Base-by-base conservation (phyloP, 441 rosid species). In the Aleurites moluccanus region DNA sequence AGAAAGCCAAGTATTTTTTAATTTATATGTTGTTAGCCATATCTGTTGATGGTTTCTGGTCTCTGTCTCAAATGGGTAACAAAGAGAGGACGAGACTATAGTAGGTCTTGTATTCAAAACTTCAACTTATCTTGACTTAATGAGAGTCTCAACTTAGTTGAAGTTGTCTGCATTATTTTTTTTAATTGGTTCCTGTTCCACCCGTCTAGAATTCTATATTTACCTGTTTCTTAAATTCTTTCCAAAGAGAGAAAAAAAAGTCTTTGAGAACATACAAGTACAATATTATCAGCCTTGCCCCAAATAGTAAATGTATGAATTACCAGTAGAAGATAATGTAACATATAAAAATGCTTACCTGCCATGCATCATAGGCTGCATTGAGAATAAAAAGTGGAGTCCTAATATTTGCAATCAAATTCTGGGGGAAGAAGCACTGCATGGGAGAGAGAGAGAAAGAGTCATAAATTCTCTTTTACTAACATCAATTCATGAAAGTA, bases 361-460 rank as follows among this genome's bases (percentile, higher is more conserved):
- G 97, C 97, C 97, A 96, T 13, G 90, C 73, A 80, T 90, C 99
- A 59, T 88, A 93, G 0, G 92, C 99, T 10, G 97, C 85, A 79
- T 95, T 95, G 74, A 93, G 91, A 75, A 95, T 78, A 81, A 91
- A 95, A 20, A 95, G 53, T 0, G 97, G 98, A 25, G 95, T 90
- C 79, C 73, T 83, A 62, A 95, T 79, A 74, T 87, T 78, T 76
- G 82, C 78, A 64, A 93, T 86, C 81, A 90, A 72, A 83, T 95
- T 82, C 84, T 88, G 91, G 44, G 98, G 98, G 79, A 95, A 95
- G 85, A 93, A 88, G 75, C 99, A 95, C 98, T 95, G 88, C n/a
- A 63, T 60, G 52, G 45, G 73, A 83, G 55, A 38, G 44, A 72
- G 49, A 33, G 53, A 75, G 62, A 52, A 60, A 79, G 66, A 78